Evolutionary conservation across 2,329 filamentous ascomycete species (phyloP), one percentile per base, ranked within the genome.

Genomic region (Pseudogymnoascus sp.): DNA sequence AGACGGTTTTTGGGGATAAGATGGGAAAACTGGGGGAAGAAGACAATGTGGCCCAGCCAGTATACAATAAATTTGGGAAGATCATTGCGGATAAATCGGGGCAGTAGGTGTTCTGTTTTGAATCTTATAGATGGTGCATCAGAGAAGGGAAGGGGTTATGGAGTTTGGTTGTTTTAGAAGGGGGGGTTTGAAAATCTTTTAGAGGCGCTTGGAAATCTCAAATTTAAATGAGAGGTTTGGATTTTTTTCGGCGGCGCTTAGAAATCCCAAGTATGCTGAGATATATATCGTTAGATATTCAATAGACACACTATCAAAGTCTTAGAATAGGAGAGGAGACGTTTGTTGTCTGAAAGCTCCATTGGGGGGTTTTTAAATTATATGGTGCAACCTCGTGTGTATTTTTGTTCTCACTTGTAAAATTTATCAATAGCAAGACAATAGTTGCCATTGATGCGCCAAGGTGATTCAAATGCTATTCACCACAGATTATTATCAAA

Each of bases 1-100:
- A 76, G 6, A 75, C 76, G 35, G 70, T 82, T 0, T 84, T 84
- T 66, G 70, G 72, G 6, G 81, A 84, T 67, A 76, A 75, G 0
- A 73, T 76, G 26, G 81, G 79, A 0, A 67, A 65, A 1, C 79
- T 75, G 73, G 73, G 71, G 0, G 67, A 72, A 56, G 77, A 78
- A 35, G 59, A 64, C 2, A 68, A 65, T 8, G 62, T 67, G 5
- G 69, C 70, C 22, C 69, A 68, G 46, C 74, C 75, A 11, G 67
- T 76, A 11, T 77, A 77, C 63, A 76, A 77, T 60, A 68, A 73
- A 40, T 77, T 72, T 62, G 75, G 75, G 2, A 72, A 70, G 35
- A 63, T 77, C 16, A 68, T 76, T 63, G 70, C 72, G 59, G 75
- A 75, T 28, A 63, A 63, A 26, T 2, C 16, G 11, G n/a, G 10